Base-by-base conservation (phyloP, 768 basidiomycete species). In the Suillus clintonianus region DNA sequence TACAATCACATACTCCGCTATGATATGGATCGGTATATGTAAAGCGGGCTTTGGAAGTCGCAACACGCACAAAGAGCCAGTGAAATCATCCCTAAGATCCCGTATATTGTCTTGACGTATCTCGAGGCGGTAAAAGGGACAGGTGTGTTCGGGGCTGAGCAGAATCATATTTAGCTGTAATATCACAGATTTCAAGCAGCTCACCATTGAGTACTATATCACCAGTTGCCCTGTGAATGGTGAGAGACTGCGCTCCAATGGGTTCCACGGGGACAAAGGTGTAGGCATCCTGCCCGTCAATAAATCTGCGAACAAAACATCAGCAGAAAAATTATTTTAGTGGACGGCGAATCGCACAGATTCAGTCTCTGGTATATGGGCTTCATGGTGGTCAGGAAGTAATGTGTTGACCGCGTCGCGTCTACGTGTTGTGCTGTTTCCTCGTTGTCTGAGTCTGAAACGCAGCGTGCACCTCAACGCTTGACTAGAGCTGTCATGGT, bases 1-100 rank as follows among this genome's bases (percentile, higher is more conserved):
- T 45, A 97, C 81, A 66, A 99, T 85, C 56, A 99, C 77, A 79
- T 97, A 98, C 78, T 99, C 97, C 72, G 96, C 97, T 99, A 66
- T 42, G 64, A 8, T 59, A n/a, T 9, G 10, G 8, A 22, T n/a
- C 9, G 7, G 54, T 34, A 10, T 41, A 41, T 19, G 30, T 51
- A 63, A 42, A 45, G 41, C 22, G 19, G 62, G 53, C 51, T 11
- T 56, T 47, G n/a, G 11, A 48, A 34, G 39, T 19, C 10, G 30
- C 32, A 42, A 11, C 39, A 80, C 88, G 64, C 70, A 92, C 91
- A 89, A 70, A 91, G 75, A 37, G 90, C 84, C 64, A 93, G 76
- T n/a, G 91, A 89, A 67, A 93, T 87, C 74, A 89, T 77, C 61
- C 91, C 91, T 47, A 89, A 77, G 67, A 93, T 90, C 50, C 91